These are phyloP conservation scores for Thielaviopsis populi DNA, from an alignment of 2,329 filamentous ascomycete species.

Conservation along the genomic window DNA sequence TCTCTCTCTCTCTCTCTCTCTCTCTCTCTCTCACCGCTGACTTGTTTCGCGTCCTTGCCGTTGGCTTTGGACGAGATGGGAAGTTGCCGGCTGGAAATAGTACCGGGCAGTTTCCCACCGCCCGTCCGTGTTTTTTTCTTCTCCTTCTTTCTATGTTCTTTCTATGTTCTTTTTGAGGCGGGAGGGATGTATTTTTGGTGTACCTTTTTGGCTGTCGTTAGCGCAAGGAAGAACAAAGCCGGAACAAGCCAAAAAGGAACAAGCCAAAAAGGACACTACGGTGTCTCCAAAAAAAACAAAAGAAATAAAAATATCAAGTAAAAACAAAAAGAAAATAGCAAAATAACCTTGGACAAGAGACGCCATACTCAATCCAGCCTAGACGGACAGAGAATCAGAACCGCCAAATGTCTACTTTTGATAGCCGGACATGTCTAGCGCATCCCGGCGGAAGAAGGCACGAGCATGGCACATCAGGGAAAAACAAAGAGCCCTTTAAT, in stretches of 20 bases:
- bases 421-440: not conserved
- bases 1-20: not conserved
- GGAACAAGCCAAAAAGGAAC: constrained; percentile 1
- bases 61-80: too few species aligned
- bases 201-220: not conserved
- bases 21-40: not conserved
- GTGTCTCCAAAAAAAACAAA: not conserved
- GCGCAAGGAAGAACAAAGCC: constrained; percentile 2
- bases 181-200: not conserved
- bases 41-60: too few species aligned
- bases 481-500: not conserved
- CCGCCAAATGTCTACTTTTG: not conserved
- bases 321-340: too few species aligned
- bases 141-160: not conserved
- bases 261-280: not conserved
- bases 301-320: too few species aligned
- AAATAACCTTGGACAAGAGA: not conserved
- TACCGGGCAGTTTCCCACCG: not conserved
- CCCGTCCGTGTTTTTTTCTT: not conserved
- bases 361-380: not conserved
- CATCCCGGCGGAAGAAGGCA: not conserved
- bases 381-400: not conserved
- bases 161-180: not conserved
- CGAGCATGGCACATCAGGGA: not conserved
- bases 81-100: not conserved